phyloP scores from a whole-genome alignment of 179 eudicot species.

The Gypsophila paniculata region DNA sequence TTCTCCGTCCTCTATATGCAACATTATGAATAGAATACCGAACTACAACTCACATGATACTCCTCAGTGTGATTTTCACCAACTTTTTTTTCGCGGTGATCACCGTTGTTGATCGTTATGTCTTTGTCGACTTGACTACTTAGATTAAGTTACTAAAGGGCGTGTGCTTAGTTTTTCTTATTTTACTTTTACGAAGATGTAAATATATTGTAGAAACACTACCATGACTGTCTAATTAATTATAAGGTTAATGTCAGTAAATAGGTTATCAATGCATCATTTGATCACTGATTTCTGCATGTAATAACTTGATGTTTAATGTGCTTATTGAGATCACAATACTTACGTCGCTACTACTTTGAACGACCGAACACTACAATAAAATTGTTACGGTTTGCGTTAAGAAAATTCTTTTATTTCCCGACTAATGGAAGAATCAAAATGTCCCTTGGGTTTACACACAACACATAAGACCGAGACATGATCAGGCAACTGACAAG shows the following conservation, averaged over 20 bases:
- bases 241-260: conserved; percentile 12
- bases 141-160: conserved; percentile 9
- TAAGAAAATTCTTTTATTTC: conserved; percentile 4
- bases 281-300: not conserved
- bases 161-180: conserved; percentile 11
- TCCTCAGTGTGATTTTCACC: conserved; percentile 23
- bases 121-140: not conserved
- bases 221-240: not conserved
- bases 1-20: not conserved
- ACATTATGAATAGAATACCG: not conserved
- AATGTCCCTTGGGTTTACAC: not conserved
- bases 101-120: conserved; percentile 21
- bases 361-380: no score
- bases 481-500: conserved; percentile 25
- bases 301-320: not conserved
- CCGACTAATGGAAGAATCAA: not conserved
- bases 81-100: conserved; percentile 27
- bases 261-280: not conserved
- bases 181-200: conserved; percentile 17
- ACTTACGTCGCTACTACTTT: no score
- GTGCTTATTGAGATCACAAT: not conserved
- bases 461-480: no score
- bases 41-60: not conserved
- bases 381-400: not conserved
- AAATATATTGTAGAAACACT: conserved; percentile 20